A percentile compares a stretch with the other conserved stretches of the same genome.
phyloP scores from a whole-genome alignment of 495 filamentous ascomycete species.

The Penicillium coprophilum region DNA sequence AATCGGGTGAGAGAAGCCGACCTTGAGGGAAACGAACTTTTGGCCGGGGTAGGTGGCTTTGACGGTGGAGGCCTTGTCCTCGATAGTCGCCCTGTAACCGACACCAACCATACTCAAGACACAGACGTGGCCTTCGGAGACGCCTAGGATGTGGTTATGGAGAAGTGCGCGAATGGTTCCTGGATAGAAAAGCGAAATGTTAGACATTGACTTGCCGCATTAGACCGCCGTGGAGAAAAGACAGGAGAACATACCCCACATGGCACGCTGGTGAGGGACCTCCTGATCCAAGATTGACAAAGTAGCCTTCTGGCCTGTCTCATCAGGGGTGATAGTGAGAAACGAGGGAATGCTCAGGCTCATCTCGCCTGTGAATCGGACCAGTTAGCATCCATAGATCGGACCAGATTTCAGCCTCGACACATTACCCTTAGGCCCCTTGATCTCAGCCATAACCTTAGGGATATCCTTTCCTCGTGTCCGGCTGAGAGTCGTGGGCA shows the following conservation, averaged over 20 bases:
- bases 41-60: conserved; percentile 71
- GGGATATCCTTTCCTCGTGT: conserved; percentile 54
- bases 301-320: conserved; percentile 55
- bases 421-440: conserved; percentile 70
- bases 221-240: not conserved
- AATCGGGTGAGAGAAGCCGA: conserved; percentile 93
- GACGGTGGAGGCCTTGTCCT: conserved; percentile 67
- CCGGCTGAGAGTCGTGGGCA: conserved; percentile 51
- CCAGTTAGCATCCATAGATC: conserved; percentile 3
- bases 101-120: conserved; percentile 94
- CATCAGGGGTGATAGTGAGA: conserved; percentile 66
- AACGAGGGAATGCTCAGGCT: conserved; percentile 70
- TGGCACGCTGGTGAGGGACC: conserved; percentile 77
- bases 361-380: conserved; percentile 58
- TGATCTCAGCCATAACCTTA: conserved; percentile 60
- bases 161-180: conserved; percentile 88
- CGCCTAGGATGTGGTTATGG: conserved; percentile 84
- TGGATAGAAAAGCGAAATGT: conserved; percentile 33
- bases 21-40: conserved; percentile 85
- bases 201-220: conserved; percentile 7
- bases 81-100: conserved; percentile 87
- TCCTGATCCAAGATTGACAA: conserved; percentile 64
- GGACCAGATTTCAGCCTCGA: not conserved
- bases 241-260: conserved; percentile 80
- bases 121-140: conserved; percentile 93